Evolutionary conservation across 2,329 filamentous ascomycete species (phyloP).

Genomic region (Fonsecaea monophora): DNA sequence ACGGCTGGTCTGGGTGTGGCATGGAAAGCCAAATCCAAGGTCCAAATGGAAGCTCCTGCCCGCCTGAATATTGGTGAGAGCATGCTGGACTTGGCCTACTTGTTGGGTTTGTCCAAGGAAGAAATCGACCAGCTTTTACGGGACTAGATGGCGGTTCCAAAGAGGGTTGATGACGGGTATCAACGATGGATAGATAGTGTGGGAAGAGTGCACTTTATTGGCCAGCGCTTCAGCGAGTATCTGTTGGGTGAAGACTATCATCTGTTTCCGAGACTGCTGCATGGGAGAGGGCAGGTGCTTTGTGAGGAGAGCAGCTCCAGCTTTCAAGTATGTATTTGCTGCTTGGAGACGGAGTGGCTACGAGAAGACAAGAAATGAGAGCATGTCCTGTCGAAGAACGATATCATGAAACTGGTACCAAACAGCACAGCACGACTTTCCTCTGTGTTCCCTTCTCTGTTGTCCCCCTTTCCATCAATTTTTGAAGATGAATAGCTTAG

Average conservation of each 20-base stretch:
- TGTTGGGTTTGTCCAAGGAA: conserved; percentile 61
- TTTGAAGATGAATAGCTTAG: too few relatives aligned
- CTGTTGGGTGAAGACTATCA: not conserved
- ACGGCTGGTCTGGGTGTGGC: conserved; percentile 68
- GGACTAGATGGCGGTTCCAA: conserved; percentile 18
- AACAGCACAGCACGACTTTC: not conserved
- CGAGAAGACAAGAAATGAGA: not conserved
- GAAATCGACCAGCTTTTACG: conserved; percentile 57
- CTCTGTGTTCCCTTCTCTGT: too few relatives aligned
- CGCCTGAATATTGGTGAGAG: conserved; percentile 63
- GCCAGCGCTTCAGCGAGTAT: conserved; percentile 5
- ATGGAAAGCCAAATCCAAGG: conserved; percentile 69
- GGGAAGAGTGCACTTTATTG: not conserved
- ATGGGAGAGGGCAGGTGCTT: not conserved
- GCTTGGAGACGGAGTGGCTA: not conserved
- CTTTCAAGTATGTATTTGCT: not conserved
- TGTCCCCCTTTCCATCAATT: too few relatives aligned
- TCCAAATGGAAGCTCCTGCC: conserved; percentile 66
- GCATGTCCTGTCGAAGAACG: not conserved
- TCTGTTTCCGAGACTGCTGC: not conserved
- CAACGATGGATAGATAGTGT: not conserved
- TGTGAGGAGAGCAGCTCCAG: not conserved
- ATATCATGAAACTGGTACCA: not conserved
- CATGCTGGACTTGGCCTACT: conserved; percentile 64
- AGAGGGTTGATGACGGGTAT: not conserved